These are phyloP conservation scores for Dittrichia graveolens DNA, from an alignment of 129 eudicot genomes.

Conservation along the genomic window DNA sequence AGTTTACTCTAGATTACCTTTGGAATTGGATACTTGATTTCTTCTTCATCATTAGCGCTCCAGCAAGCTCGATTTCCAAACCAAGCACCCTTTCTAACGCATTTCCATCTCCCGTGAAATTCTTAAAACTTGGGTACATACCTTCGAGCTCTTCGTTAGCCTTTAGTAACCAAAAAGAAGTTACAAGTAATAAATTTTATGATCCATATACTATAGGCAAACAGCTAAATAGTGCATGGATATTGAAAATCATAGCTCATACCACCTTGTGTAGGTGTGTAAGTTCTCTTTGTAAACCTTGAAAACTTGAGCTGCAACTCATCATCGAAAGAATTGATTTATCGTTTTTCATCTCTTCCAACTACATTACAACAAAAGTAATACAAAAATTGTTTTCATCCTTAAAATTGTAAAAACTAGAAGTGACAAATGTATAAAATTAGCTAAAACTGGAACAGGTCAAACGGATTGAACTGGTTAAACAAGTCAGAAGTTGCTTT, in stretches of 20 bases:
- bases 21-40: slow-evolving; percentile 64
- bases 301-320: slow-evolving; percentile 41
- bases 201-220: neutral
- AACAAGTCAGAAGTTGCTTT: neutral
- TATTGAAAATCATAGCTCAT: slow-evolving; percentile 11
- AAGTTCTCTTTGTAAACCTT: slow-evolving; percentile 54
- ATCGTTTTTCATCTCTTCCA: slow-evolving; percentile 69
- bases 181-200: slow-evolving; percentile 14
- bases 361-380: slow-evolving; percentile 35
- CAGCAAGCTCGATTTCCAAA: slow-evolving; percentile 95
- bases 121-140: slow-evolving; percentile 64
- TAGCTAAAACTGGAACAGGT: neutral
- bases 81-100: slow-evolving; percentile 88
- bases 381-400: neutral
- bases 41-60: slow-evolving; percentile 63
- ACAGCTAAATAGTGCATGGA: neutral
- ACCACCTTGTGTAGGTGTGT: slow-evolving; percentile 67
- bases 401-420: neutral
- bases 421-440: neutral
- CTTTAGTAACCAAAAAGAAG: slow-evolving; percentile 34
- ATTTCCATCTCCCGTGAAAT: slow-evolving; percentile 58
- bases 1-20: slow-evolving; percentile 50
- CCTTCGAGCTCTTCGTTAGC: slow-evolving; percentile 71
- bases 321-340: slow-evolving; percentile 44
- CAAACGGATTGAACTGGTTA: neutral